Evolutionary conservation across 2,329 filamentous ascomycete species (phyloP).

Genomic region (Pseudogymnoascus sp.): DNA sequence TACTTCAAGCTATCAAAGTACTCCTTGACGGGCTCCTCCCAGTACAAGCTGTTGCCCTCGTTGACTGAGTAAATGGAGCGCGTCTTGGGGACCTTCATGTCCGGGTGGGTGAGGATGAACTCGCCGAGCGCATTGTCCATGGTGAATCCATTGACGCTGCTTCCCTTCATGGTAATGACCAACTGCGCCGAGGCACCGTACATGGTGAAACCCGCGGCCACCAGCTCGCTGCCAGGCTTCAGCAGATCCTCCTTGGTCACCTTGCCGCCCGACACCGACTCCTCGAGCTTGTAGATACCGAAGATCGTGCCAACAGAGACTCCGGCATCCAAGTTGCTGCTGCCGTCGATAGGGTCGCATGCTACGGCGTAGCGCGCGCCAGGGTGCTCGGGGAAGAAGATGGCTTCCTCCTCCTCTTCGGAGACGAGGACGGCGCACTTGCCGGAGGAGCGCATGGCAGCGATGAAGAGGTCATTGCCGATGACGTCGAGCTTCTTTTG

Average conservation of each 20-base stretch:
- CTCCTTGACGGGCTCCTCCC: slow-evolving; percentile 76
- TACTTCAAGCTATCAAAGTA: slow-evolving; percentile 89
- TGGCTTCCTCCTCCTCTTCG: slow-evolving; percentile 90
- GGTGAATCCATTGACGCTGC: slow-evolving; percentile 93
- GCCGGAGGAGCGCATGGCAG: slow-evolving; percentile 86
- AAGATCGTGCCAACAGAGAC: slow-evolving; percentile 98
- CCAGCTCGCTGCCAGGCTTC: slow-evolving; percentile 79
- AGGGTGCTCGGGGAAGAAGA: slow-evolving; percentile 68
- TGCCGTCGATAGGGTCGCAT: slow-evolving; percentile 96
- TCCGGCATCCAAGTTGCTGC: slow-evolving; percentile 93
- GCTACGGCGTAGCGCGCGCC: slow-evolving; percentile 88
- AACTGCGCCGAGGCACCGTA: slow-evolving; percentile 95
- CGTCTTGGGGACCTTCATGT: slow-evolving; percentile 78
- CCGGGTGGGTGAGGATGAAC: slow-evolving; percentile 94
- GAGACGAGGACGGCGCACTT: slow-evolving; percentile 91
- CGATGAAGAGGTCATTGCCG: slow-evolving; percentile 94
- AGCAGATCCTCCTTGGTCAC: slow-evolving; percentile 81
- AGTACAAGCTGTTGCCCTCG: slow-evolving; percentile 96
- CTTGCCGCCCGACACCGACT: slow-evolving; percentile 46
- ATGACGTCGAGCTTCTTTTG: slow-evolving; percentile 17
- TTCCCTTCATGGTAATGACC: slow-evolving; percentile 92
- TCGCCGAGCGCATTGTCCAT: slow-evolving; percentile 94
- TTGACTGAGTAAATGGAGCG: slow-evolving; percentile 95
- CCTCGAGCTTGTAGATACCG: slow-evolving; percentile 80
- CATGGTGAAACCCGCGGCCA: slow-evolving; percentile 99